phyloP scores from a whole-genome alignment of 257 asterid species.

The Cinchona pubescens region DNA sequence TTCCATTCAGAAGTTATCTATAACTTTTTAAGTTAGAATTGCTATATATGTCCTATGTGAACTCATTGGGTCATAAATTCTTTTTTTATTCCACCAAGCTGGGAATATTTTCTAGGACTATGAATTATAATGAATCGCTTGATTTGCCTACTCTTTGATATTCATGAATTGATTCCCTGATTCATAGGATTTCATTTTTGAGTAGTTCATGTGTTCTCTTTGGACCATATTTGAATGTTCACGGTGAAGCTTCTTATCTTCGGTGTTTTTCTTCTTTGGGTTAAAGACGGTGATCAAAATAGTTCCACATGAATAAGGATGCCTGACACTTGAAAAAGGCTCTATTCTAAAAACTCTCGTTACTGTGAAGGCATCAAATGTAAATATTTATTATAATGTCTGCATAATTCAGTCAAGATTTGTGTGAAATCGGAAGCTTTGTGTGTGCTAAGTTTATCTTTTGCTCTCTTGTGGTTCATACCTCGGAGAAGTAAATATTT shows the following conservation, averaged over 20 bases:
- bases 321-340: background rate
- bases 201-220: background rate
- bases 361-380: background rate
- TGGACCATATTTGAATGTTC: background rate
- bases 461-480: background rate
- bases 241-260: background rate
- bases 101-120: background rate
- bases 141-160: background rate
- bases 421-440: background rate
- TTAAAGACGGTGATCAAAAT: background rate
- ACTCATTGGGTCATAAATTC: background rate
- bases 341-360: background rate
- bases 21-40: background rate
- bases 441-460: background rate
- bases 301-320: background rate
- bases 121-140: background rate
- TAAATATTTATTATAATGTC: background rate
- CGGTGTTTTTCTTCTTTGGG: background rate
- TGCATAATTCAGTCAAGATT: background rate
- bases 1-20: background rate
- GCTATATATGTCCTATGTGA: background rate
- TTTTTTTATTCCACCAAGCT: background rate
- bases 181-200: slow-evolving; percentile 2
- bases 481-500: background rate
- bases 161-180: background rate